phyloP scores from a whole-genome alignment of 352 stramenopile genomes.

The Globisporangium nodosum region DNA sequence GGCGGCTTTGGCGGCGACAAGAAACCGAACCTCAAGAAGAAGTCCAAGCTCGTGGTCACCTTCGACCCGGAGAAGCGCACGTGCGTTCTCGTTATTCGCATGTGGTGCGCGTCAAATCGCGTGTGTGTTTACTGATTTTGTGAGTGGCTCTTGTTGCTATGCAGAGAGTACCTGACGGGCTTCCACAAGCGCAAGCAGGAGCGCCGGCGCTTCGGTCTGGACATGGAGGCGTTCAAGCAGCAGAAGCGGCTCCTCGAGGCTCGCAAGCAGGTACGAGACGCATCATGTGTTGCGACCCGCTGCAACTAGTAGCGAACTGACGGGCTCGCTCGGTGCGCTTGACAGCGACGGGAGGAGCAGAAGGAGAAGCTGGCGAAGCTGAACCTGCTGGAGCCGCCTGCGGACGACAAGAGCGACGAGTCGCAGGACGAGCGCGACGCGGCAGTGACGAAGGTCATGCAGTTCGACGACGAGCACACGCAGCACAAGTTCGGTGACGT shows the following conservation, averaged over 20 bases:
- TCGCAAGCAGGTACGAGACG: conserved; percentile 54
- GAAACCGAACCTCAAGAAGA: conserved; percentile 56
- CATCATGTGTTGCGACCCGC: not conserved
- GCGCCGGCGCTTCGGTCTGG: conserved; percentile 74
- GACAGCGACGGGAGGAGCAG: conserved; percentile 63
- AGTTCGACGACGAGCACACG: conserved; percentile 78
- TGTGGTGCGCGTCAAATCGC: not conserved
- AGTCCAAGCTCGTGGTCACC: conserved; percentile 83
- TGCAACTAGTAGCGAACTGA: not conserved
- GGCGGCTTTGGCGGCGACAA: conserved; percentile 11
- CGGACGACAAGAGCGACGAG: conserved; percentile 25
- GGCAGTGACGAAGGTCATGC: conserved; percentile 58
- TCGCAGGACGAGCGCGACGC: conserved; percentile 20
- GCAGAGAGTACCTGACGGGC: conserved; percentile 77
- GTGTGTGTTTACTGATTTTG: not conserved
- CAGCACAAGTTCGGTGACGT: conserved; percentile 84
- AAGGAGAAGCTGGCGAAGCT: conserved; percentile 59
- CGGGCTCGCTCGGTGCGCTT: too few relatives aligned
- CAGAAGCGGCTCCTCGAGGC: conserved; percentile 77
- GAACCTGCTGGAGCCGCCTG: conserved; percentile 35
- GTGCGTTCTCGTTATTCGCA: conserved; percentile 22
- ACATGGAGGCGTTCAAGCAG: conserved; percentile 88
- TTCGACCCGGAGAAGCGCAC: conserved; percentile 86
- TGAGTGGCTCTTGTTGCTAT: not conserved
- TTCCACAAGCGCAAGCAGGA: conserved; percentile 88